These are phyloP conservation scores for Epichloe hybrida DNA, from an alignment of 2,329 filamentous ascomycete species.

Conservation along the genomic window DNA sequence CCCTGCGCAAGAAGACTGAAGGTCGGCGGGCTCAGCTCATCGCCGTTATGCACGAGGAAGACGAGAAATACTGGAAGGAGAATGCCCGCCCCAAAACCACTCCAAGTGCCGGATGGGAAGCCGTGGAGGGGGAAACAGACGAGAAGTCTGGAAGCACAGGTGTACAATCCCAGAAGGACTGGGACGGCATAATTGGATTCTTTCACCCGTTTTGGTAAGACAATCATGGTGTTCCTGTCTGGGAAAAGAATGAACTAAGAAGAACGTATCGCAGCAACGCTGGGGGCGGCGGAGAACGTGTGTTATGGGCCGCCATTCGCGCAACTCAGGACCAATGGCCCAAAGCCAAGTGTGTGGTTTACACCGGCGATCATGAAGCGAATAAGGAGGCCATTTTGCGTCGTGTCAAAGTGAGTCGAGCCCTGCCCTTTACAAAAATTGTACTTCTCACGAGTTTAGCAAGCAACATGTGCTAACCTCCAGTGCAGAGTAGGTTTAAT, in stretches of 20 bases:
- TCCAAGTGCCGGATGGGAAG: constrained; percentile 56
- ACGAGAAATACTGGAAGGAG: constrained; percentile 23
- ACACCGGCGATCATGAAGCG: constrained; percentile 88
- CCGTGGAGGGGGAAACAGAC: constrained; percentile 49
- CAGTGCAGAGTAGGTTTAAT: constrained; percentile 67
- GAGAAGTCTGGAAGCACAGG: constrained; percentile 21
- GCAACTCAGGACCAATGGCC: constrained; percentile 85
- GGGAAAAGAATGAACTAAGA: neutral
- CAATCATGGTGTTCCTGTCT: neutral
- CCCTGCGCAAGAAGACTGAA: constrained; percentile 48
- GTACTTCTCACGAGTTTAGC: too few relatives aligned
- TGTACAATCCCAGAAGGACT: constrained; percentile 38
- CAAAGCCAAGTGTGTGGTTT: constrained; percentile 77
- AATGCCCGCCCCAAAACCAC: constrained; percentile 20
- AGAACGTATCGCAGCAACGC: constrained; percentile 53
- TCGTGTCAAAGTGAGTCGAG: constrained; percentile 50
- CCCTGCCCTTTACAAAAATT: neutral
- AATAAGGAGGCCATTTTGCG: constrained; percentile 67
- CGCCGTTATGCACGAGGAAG: constrained; percentile 33
- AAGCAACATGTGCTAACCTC: neutral
- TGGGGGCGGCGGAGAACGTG: constrained; percentile 86
- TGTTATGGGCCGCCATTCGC: constrained; percentile 89
- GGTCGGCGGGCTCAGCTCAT: constrained; percentile 47
- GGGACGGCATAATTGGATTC: constrained; percentile 82
- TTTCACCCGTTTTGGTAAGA: constrained; percentile 92